Evolutionary conservation across 2,329 filamentous ascomycete genomes (phyloP).

Genomic region (Ceratocystis papillata): DNA sequence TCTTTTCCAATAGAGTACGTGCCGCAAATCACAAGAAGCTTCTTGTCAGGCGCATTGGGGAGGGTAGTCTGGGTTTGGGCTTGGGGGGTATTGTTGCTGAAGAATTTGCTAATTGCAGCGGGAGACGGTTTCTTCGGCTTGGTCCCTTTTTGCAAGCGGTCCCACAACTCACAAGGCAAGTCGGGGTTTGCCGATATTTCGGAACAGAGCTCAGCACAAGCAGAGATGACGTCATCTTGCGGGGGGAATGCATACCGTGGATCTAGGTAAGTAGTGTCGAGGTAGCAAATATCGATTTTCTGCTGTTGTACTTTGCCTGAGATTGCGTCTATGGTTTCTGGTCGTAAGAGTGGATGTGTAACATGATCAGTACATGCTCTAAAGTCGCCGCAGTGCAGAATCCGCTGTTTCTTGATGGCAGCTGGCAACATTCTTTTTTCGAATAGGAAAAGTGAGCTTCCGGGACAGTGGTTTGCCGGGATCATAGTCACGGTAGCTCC

Average conservation of each 20-base stretch:
- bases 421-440: conserved; percentile 62
- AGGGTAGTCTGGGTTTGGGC: conserved; percentile 29
- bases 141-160: conserved; percentile 28
- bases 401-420: conserved; percentile 55
- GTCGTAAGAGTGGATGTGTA: conserved; percentile 67
- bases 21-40: conserved; percentile 76
- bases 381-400: conserved; percentile 94
- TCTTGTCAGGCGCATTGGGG: conserved; percentile 28
- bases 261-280: conserved; percentile 94
- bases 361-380: conserved; percentile 79
- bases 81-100: conserved; percentile 31
- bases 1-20: conserved; percentile 99
- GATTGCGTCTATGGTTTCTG: conserved; percentile 58
- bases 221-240: conserved; percentile 75
- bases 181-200: conserved; percentile 56
- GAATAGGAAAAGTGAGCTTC: conserved; percentile 86
- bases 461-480: conserved; percentile 90
- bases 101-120: conserved; percentile 44
- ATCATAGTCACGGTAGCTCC: conserved; percentile 90
- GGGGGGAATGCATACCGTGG: conserved; percentile 90
- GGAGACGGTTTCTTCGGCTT: conserved; percentile 28
- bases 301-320: conserved; percentile 67
- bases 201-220: conserved; percentile 81
- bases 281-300: conserved; percentile 87
- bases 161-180: conserved; percentile 39